A percentile compares a stretch with the other conserved stretches of the same genome.
Conservation (phyloP, 768 basidiomycete species). For the Cyclocybe cylindracea region DNA sequence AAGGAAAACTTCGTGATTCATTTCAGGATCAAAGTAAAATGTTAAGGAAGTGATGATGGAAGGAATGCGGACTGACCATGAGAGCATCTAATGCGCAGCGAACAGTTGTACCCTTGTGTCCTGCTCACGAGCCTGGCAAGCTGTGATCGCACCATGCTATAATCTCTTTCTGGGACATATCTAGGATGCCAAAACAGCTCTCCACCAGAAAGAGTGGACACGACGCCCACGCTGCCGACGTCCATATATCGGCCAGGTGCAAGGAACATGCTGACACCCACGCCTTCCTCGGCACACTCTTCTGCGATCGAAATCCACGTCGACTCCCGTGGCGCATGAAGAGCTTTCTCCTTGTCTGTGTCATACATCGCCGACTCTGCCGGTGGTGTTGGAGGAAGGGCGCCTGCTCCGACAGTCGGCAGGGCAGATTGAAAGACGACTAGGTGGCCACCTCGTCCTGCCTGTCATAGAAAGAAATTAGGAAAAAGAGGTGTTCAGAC, state of each 20-base stretch:
- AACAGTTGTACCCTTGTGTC: conserved; percentile 78
- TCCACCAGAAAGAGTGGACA: conserved; percentile 81
- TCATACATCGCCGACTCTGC: conserved; percentile 73
- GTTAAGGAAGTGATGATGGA: neutral
- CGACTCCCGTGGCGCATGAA: conserved; percentile 79
- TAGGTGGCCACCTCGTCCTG: conserved; percentile 76
- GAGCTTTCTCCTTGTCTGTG: conserved; percentile 80
- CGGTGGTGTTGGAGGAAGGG: conserved; percentile 49
- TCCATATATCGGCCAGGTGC: conserved; percentile 82
- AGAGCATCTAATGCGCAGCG: conserved; percentile 82
- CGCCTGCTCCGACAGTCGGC: conserved; percentile 74
- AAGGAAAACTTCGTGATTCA: conserved; percentile 18
- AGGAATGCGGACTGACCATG: conserved; percentile 54
- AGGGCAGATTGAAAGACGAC: conserved; percentile 69
- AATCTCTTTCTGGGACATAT: conserved; percentile 75
- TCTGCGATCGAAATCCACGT: conserved; percentile 85
- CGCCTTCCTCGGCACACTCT: conserved; percentile 85
- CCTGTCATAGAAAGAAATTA: conserved; percentile 30
- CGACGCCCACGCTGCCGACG: conserved; percentile 80
- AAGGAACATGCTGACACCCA: conserved; percentile 89
- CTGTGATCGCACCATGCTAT: conserved; percentile 68
- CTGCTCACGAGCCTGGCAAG: conserved; percentile 67
- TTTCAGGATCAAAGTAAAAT: conserved; percentile 12
- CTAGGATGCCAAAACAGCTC: conserved; percentile 91
- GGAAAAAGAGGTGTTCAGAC: neutral